phyloP scores from a whole-genome alignment of 2,329 filamentous ascomycete species.

The Tolypocladium sp. region DNA sequence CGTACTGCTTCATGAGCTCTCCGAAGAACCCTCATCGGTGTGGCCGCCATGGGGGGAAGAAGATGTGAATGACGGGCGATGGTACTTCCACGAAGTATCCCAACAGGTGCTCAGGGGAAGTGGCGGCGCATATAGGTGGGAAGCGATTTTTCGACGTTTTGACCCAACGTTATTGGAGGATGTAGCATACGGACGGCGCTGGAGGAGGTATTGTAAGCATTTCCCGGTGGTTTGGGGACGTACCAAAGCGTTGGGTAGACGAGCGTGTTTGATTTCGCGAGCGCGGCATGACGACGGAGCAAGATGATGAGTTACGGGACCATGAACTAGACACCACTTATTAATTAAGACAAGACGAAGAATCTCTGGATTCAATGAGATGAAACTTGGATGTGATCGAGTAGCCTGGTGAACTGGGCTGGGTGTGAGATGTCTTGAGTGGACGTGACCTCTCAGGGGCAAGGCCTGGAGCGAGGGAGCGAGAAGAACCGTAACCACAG shows the following conservation, averaged over 20 bases:
- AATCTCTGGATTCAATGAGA: background rate
- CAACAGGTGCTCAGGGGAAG: background rate
- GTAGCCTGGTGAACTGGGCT: background rate
- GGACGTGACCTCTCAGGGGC: background rate
- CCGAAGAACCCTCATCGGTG: constrained; percentile 50
- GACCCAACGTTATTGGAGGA: background rate
- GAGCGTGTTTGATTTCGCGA: background rate
- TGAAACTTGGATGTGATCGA: background rate
- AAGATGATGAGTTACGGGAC: background rate
- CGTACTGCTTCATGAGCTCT: constrained; percentile 50
- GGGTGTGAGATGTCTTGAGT: background rate
- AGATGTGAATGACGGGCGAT: background rate
- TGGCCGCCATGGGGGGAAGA: constrained; percentile 40
- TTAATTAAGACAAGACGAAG: background rate
- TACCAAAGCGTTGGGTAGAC: background rate
- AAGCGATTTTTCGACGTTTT: background rate
- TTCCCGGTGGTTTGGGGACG: background rate
- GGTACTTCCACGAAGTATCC: background rate
- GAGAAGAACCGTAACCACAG: background rate
- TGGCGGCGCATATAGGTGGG: background rate
- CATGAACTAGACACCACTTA: background rate
- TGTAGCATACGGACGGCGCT: background rate
- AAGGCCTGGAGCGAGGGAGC: background rate
- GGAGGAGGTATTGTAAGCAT: background rate
- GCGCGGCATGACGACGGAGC: background rate